Percentiles rank a stretch among this genome's conserved stretches.
phyloP scores from a whole-genome alignment of 192 early-diverging fungal genomes.

The Linnemannia hyalina region DNA sequence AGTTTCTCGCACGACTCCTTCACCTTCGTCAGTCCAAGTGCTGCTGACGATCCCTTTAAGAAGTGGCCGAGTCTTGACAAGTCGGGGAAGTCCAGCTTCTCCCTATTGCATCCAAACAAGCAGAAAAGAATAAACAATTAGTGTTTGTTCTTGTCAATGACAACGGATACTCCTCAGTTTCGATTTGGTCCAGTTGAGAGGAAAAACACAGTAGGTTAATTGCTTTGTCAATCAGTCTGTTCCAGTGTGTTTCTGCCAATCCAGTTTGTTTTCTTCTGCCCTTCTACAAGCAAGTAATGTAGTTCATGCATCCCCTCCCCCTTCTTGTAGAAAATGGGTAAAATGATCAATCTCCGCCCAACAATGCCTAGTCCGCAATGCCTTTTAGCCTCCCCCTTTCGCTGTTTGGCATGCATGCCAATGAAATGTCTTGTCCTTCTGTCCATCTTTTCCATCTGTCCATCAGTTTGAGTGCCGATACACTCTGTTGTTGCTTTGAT shows the following conservation, averaged over 20 bases:
- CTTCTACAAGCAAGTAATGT: background rate
- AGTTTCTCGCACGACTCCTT: conserved; percentile 89
- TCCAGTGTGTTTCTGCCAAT: background rate
- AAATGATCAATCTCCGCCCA: conserved; percentile 3
- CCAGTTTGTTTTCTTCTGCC: background rate
- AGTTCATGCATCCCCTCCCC: background rate
- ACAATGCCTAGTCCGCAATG: conserved; percentile 1
- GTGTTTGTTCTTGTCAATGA: background rate
- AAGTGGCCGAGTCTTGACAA: conserved; percentile 92
- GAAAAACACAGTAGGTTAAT: background rate
- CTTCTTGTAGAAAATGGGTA: conserved; percentile 4
- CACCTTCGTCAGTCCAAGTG: conserved; percentile 87
- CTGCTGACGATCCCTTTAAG: conserved; percentile 92
- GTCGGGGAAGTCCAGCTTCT: conserved; percentile 75
- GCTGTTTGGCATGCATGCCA: conserved; percentile 1
- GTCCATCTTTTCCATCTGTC: background rate
- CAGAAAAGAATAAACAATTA: background rate
- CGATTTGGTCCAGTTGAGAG: background rate
- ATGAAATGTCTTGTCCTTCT: background rate
- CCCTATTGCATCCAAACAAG: conserved; percentile 12
- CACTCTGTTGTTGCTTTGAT: background rate
- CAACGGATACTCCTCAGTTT: background rate
- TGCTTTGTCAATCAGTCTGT: background rate
- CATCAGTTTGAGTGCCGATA: background rate
- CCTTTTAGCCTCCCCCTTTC: background rate